Conservation (phyloP, 805 yeast species). For the Blastobotrys muscicola region DNA sequence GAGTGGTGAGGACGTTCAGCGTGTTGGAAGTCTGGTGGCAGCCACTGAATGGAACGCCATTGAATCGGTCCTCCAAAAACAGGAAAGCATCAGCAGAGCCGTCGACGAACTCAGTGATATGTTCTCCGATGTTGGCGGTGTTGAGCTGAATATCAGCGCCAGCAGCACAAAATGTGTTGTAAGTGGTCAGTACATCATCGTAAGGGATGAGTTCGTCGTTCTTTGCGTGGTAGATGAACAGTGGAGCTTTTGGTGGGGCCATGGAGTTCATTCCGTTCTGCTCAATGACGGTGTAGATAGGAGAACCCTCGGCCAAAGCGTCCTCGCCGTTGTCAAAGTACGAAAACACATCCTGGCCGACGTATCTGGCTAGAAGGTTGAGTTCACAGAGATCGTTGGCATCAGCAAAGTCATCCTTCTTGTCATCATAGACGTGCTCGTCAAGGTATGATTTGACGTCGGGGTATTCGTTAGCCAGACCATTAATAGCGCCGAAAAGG, state of each 20-base stretch:
- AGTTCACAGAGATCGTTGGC: slow-evolving; percentile 12
- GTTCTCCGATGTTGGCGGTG: neutral
- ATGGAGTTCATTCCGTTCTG: slow-evolving; percentile 13
- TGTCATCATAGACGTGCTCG: slow-evolving; percentile 4
- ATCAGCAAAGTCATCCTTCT: neutral
- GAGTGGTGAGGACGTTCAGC: no score
- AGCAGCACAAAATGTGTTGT: neutral
- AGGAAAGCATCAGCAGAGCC: neutral
- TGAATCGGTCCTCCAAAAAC: slow-evolving; percentile 3
- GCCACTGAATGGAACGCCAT: slow-evolving; percentile 4
- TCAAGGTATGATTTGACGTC: slow-evolving; percentile 10
- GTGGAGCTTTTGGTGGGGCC: slow-evolving; percentile 14
- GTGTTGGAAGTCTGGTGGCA: neutral
- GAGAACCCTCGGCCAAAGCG: slow-evolving; percentile 8
- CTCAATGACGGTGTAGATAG: slow-evolving; percentile 7
- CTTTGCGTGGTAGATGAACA: slow-evolving; percentile 18
- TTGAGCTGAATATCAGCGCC: slow-evolving; percentile 3
- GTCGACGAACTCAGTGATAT: neutral
- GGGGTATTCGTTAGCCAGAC: slow-evolving; percentile 18
- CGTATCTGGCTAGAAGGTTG: slow-evolving; percentile 9
- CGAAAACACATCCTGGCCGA: slow-evolving; percentile 12
- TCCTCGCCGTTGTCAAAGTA: slow-evolving; percentile 15
- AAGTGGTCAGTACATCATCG: neutral
- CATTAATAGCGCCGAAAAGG: slow-evolving; percentile 19
- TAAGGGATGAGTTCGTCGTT: slow-evolving; percentile 17